Evolutionary conservation across 2,329 filamentous ascomycete species (phyloP).

Genomic region (Magnaporthiopsis poae): DNA sequence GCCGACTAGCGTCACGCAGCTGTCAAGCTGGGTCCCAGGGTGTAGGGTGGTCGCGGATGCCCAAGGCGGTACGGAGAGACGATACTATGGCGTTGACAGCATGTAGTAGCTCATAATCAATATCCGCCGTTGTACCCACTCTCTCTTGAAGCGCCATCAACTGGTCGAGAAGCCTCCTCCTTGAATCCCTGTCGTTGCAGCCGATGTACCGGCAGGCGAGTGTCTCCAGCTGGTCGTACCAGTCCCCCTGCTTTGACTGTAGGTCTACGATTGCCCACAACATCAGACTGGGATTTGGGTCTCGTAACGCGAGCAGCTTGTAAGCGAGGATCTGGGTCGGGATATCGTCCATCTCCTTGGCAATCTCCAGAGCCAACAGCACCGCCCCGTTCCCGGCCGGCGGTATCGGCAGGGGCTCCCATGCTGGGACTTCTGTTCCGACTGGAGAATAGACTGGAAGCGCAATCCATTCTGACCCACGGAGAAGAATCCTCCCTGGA

Average conservation of each 20-base stretch:
- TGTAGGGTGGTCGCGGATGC: neutral
- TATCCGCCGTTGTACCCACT: neutral
- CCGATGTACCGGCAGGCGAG: slow-evolving; percentile 11
- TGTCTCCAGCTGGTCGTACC: neutral
- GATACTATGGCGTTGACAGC: neutral
- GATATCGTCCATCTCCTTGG: slow-evolving; percentile 6
- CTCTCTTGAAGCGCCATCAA: slow-evolving; percentile 4
- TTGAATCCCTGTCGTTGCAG: slow-evolving; percentile 11
- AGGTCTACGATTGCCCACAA: neutral
- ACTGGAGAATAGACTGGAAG: slow-evolving; percentile 5
- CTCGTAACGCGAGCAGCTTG: slow-evolving; percentile 7
- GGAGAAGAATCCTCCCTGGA: neutral
- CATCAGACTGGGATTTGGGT: neutral
- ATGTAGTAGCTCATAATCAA: neutral
- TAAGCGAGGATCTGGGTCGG: slow-evolving; percentile 7
- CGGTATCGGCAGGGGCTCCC: neutral
- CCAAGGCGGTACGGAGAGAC: neutral
- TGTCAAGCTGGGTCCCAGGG: neutral
- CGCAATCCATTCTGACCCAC: neutral
- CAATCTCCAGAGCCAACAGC: neutral
- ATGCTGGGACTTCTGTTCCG: neutral
- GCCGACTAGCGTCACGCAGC: no score
- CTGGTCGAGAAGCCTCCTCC: slow-evolving; percentile 1
- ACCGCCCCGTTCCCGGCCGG: neutral
- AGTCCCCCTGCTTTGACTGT: slow-evolving; percentile 3